phyloP scores from a whole-genome alignment of 2,329 filamentous ascomycete species.

The Cryphonectria japonica region DNA sequence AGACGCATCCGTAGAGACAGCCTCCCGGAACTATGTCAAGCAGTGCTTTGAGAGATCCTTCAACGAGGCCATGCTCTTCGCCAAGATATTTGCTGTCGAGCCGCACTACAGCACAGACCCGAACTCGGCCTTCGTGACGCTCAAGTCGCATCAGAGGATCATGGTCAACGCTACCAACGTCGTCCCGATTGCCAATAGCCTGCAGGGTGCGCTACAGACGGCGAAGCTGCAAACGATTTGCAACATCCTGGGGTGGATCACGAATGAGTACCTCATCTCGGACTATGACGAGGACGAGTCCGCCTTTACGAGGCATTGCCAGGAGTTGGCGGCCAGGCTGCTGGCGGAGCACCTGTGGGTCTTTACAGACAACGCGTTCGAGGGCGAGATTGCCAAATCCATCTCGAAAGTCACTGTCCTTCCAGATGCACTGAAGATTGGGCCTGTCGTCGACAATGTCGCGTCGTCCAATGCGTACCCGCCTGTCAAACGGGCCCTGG shows the following conservation, averaged over 20 bases:
- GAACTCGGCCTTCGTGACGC: conserved; percentile 54
- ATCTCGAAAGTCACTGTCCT: conserved; percentile 54
- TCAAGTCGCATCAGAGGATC: conserved; percentile 54
- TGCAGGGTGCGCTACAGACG: conserved; percentile 54
- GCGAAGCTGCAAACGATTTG: conserved; percentile 55
- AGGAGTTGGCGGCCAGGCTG: conserved; percentile 59
- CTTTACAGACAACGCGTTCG: conserved; percentile 58
- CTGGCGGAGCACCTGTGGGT: conserved; percentile 62
- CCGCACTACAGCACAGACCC: conserved; percentile 54
- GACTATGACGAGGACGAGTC: conserved; percentile 62
- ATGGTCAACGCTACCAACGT: conserved; percentile 60
- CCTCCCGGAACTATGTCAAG: conserved; percentile 61
- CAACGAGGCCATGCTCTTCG: conserved; percentile 57
- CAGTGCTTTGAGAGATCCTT: conserved; percentile 63
- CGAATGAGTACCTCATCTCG: conserved; percentile 59
- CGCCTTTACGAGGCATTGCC: conserved; percentile 55
- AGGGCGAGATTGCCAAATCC: conserved; percentile 58
- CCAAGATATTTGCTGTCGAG: conserved; percentile 60
- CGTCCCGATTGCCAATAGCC: conserved; percentile 52
- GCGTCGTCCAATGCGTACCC: conserved; percentile 62
- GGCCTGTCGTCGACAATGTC: conserved; percentile 50
- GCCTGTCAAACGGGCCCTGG: conserved; percentile 60
- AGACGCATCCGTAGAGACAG: conserved; percentile 55
- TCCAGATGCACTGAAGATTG: conserved; percentile 55
- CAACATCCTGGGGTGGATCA: conserved; percentile 60